Evolutionary conservation across 331 rosid genomes (phyloP).

Genomic region (Spiraea crenata): DNA sequence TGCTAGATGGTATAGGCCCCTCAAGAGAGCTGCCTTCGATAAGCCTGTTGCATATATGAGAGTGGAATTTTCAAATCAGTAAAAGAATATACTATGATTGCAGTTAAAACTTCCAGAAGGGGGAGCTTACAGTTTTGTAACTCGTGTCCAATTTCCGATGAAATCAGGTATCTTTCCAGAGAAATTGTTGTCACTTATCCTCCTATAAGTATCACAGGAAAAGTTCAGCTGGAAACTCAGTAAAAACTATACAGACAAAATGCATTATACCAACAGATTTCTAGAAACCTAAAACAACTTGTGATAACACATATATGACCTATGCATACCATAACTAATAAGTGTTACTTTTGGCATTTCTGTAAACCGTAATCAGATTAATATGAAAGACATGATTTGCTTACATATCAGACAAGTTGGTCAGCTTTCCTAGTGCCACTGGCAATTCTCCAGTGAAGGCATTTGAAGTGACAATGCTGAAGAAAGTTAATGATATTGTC

Average conservation of each 20-base stretch:
- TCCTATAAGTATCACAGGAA: conserved; percentile 48
- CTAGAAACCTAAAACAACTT: background rate
- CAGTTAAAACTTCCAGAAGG: conserved; percentile 10
- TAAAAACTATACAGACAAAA: background rate
- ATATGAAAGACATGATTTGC: conserved; percentile 28
- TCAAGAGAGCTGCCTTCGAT: conserved; percentile 73
- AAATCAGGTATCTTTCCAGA: conserved; percentile 78
- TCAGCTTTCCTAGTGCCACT: conserved; percentile 55
- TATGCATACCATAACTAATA: background rate
- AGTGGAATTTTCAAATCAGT: conserved; percentile 14
- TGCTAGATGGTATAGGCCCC: conserved; percentile 85
- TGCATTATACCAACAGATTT: background rate
- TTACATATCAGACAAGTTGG: conserved; percentile 77
- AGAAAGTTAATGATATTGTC: conserved; percentile 29
- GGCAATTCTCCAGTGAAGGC: conserved; percentile 78
- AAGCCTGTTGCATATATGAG: conserved; percentile 46
- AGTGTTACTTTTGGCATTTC: background rate
- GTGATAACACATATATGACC: background rate
- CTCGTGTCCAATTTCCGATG: conserved; percentile 55
- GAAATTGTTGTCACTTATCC: conserved; percentile 74
- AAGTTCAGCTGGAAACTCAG: conserved; percentile 17
- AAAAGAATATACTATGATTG: conserved; percentile 7
- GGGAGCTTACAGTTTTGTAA: conserved; percentile 75
- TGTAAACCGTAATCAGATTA: background rate
- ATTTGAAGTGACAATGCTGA: conserved; percentile 69